Evolutionary conservation across 345 rosid genomes (phyloP), one percentile per base, ranked within the genome.

Genomic region (Sisymbrium irio): DNA sequence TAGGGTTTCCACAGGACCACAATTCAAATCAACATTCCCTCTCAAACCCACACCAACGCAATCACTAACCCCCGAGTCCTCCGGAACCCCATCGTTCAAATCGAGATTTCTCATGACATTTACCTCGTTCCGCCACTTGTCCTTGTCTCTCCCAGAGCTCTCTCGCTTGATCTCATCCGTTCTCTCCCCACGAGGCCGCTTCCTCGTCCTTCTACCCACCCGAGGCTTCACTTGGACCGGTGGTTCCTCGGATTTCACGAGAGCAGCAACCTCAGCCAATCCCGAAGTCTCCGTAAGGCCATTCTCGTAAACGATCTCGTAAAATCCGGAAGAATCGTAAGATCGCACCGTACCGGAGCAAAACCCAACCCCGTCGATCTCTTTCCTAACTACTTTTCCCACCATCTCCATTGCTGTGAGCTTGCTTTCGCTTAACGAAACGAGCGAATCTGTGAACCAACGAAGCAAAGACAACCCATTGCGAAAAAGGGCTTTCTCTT

Each of bases 261-360:
- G 76, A 60, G 78, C 77, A 1, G 6, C 77, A 2, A 88, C 87
- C 64, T 84, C 85, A 7, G 65, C 56, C 64, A 83, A 69, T 20
- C 67, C 81, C 44, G 87, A 80, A 78, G 85, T 83, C 87, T 93
- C 96, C 42, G 83, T 75, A 79, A 78, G 67, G 2, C 93, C 97
- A 70, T 80, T 90, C 67, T 80, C 87, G 74, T 86, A 88, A 36
- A 78, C 78, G 87, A 89, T 83, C 84, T 77, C 76, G 74, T 82
- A 85, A 35, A 81, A 78, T n/a, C 86, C 86, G 35, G 89, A 62
- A 1, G 75, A 65, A 83, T 89, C 85, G 80, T 76, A 85, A 22
- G 97, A 89, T 73, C 81, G 79, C 14, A 87, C 86, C 22, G 79
- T 74, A 4, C 92, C 96, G 0, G 85, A 71, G 68, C 56, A 77